Evolutionary conservation across 352 stramenopile species (phyloP), one percentile per base, ranked within the genome.

Genomic region (Phytophthora syringae): DNA sequence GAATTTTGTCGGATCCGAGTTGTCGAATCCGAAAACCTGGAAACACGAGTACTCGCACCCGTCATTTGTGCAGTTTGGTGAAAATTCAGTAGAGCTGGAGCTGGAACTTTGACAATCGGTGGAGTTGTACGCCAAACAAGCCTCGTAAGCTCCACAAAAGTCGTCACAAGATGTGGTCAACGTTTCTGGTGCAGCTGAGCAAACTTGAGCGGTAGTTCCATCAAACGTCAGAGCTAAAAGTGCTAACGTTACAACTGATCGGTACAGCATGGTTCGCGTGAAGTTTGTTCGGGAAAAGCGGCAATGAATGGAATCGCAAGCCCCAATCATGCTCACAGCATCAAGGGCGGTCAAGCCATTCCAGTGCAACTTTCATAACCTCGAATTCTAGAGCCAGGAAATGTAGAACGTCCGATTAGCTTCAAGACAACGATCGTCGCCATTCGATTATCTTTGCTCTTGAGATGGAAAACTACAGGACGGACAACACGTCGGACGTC

Each of bases 1-100:
- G 24, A 69, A 69, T 11, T 64, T 7, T n/a, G 36, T 64, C 22
- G 52, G 61, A 16, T 69, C 52, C 9, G 61, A 69, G 27, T 64
- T 64, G 53, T 69, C 36, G 1, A 13, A 45, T 7, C 52, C 52
- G 18, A 64, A 69, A 42, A 53, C 52, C 54, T 44, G 52, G 21
- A 69, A 64, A 21, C 61, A 69, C n/a, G 30, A 40, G 45, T 59
- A 69, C 5, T 24, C 21, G 18, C 61, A 69, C 20, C n/a, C 30
- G 6, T 48, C 53, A 15, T 63, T 54, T 0, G 53, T 55, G 24
- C 53, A 69, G 32, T 58, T 64, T 7, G 12, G 44, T 0, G 44
- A n/a, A 28, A 18, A 48, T 5, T 5, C 30, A n/a, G 2, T 50
- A 9, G 34, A 61, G 21, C 21, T 52, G 32, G 60, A 61, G 21